Conservation (phyloP, 805 yeast species). For the Yarrowia divulgata region DNA sequence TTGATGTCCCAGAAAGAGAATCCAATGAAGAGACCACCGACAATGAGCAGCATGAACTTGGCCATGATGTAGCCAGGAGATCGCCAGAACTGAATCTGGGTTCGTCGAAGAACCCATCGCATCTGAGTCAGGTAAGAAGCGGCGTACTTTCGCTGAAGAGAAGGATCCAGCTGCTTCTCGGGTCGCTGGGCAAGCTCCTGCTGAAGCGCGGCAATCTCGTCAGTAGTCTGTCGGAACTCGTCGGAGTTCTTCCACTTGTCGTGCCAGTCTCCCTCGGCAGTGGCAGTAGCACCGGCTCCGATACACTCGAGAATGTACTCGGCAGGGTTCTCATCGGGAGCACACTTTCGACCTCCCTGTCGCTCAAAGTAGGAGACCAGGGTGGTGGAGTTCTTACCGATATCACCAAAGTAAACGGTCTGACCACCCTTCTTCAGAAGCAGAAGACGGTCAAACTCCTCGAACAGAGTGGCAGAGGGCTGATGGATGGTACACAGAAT, state of each 20-base stretch:
- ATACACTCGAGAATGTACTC: slow-evolving; percentile 76
- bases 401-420: slow-evolving; percentile 83
- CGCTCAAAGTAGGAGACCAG: slow-evolving; percentile 72
- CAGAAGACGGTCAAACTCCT: slow-evolving; percentile 70
- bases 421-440: slow-evolving; percentile 77
- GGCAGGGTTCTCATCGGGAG: slow-evolving; percentile 69
- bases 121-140: slow-evolving; percentile 59
- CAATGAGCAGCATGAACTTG: slow-evolving; percentile 59
- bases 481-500: slow-evolving; percentile 80
- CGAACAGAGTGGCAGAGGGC: slow-evolving; percentile 74
- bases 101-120: slow-evolving; percentile 54
- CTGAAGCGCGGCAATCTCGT: slow-evolving; percentile 51
- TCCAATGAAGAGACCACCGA: slow-evolving; percentile 71
- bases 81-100: slow-evolving; percentile 61
- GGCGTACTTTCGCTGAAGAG: slow-evolving; percentile 52
- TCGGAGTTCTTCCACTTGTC: slow-evolving; percentile 65
- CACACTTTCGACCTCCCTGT: slow-evolving; percentile 74
- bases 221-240: slow-evolving; percentile 51
- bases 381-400: slow-evolving; percentile 67
- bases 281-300: slow-evolving; percentile 83
- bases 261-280: slow-evolving; percentile 65
- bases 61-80: slow-evolving; percentile 68
- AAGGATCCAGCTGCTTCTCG: slow-evolving; percentile 45
- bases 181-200: slow-evolving; percentile 47
- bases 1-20: slow-evolving; percentile 71